Base-by-base conservation (phyloP, 805 yeast species). In the Blastobotrys americana region DNA sequence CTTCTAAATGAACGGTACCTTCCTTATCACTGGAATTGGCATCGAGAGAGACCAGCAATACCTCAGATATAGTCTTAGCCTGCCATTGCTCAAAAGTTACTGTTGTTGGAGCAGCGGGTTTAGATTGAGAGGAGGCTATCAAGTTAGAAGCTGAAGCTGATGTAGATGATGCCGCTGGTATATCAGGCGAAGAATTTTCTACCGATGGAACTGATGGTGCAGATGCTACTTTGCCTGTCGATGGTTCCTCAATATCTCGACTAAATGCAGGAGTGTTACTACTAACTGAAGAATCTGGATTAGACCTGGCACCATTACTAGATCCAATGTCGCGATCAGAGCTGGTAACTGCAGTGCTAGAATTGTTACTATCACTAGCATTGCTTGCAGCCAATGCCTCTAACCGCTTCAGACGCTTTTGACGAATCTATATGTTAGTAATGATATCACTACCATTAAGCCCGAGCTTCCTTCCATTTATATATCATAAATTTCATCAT, bases 401-500 rank as follows among this genome's bases (percentile, higher is more conserved):
- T 15, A 46, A 16, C 5, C 45, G 41, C 34, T 46, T 34, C 37
- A 16, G 13, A 8, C 31, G 50, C 41, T 49, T 52, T 23, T 49
- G 47, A 28, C 58, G 55, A 23, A 55, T 51, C 53, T 54, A 41
- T n/a, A 31, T 37, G 27, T 34, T 39, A 34, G n/a, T 35, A 13
- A 13, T 16, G 34, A 20, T 34, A 38, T 23, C 3, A 31, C 5
- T 13, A 16, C 9, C 8, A n/a, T n/a, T n/a, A n/a, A n/a, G n/a
- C n/a, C n/a, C n/a, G n/a, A n/a, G n/a, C n/a, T n/a, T n/a, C n/a
- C n/a, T n/a, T n/a, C n/a, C n/a, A n/a, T n/a, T n/a, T n/a, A n/a
- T n/a, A n/a, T n/a, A n/a, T n/a, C n/a, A n/a, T n/a, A n/a, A n/a
- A n/a, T n/a, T n/a, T n/a, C n/a, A n/a, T n/a, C n/a, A n/a, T n/a